phyloP scores from a whole-genome alignment of 1,284 basidiomycete genomes.

The Somion occarium region DNA sequence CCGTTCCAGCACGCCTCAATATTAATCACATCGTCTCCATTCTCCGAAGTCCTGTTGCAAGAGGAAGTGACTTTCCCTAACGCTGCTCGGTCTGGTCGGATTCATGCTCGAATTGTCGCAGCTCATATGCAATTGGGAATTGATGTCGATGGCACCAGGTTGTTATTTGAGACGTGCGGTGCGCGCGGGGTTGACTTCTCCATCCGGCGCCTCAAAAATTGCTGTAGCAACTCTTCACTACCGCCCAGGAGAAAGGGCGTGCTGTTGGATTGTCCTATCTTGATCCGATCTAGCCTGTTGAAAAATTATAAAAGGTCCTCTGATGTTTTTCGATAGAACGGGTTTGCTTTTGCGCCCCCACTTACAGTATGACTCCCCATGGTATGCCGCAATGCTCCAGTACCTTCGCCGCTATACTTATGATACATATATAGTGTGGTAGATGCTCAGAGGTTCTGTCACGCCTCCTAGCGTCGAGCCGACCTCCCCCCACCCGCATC shows the following conservation, averaged over 20 bases:
- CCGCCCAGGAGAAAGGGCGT: conserved; percentile 8
- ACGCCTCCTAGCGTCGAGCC: conserved; percentile 57
- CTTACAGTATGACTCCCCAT: not conserved
- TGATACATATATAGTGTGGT: not conserved
- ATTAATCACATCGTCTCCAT: no score
- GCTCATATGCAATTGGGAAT: no score
- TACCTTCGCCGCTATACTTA: not conserved
- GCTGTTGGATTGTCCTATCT: conserved; percentile 4
- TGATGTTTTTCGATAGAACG: not conserved
- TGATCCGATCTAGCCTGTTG: conserved; percentile 17
- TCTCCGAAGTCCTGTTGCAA: no score
- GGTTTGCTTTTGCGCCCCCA: conserved; percentile 2
- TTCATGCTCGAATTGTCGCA: no score
- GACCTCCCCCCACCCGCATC: conserved; percentile 63
- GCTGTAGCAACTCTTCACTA: not conserved
- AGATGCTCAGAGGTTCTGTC: conserved; percentile 1
- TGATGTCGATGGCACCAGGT: no score
- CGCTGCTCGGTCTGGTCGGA: no score
- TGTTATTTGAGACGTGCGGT: no score
- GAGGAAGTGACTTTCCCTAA: no score
- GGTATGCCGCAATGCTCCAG: not conserved
- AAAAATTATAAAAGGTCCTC: conserved; percentile 6
- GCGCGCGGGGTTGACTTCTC: not conserved
- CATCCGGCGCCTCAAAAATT: not conserved
- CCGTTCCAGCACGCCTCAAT: no score